Base-by-base conservation (phyloP, 1,284 basidiomycete species). In the Heliocybe sulcata region DNA sequence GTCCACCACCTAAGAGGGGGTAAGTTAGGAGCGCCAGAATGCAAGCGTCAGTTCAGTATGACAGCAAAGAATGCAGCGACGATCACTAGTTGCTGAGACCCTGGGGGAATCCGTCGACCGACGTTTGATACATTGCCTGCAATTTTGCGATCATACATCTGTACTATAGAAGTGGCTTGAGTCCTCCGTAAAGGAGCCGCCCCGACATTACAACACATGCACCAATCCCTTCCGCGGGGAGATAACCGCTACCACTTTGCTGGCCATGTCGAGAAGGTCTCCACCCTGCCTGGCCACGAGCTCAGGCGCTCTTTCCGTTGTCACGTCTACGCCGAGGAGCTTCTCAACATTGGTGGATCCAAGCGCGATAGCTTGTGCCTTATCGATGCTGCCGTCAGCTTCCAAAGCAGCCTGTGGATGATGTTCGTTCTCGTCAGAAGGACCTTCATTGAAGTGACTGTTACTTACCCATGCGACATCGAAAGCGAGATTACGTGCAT, bases 281-380 rank as follows among this genome's bases (percentile, higher is more conserved):
- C 69, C 65, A 6, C 65, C 60, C 19, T 60, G 52, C 27, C 64
- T 65, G 14, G 63, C 84, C 8, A 86, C 83, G 56, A 79, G 71
- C 45, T 83, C 80, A 23, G 52, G 51, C 16, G 54, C 35, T 8
- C 12, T 26, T 9, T 60, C 54, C 49, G 60, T 42, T 54, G 64
- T 56, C 11, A 59, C 60, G 25, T 67, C 57, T 20, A 76, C 63
- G 11, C 74, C 72, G 9, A 88, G 73, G 49, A 90, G 66, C 54
- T 75, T 77, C 58, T 82, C 77, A 2, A 91, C 60, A 64, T 86
- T 87, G n/a, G 71, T 71, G 10, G 80, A 79, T 10, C 80, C 82
- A 33, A 87, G 67, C 2, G 77, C 78, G 31, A 89, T 60, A 0
- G 85, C 83, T 42, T 81, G 65, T 53, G 75, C 68, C 62, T 78